Evolutionary conservation across 352 stramenopile species (phyloP), one percentile per base, ranked within the genome.

Genomic region (Phytophthora aleatoria): DNA sequence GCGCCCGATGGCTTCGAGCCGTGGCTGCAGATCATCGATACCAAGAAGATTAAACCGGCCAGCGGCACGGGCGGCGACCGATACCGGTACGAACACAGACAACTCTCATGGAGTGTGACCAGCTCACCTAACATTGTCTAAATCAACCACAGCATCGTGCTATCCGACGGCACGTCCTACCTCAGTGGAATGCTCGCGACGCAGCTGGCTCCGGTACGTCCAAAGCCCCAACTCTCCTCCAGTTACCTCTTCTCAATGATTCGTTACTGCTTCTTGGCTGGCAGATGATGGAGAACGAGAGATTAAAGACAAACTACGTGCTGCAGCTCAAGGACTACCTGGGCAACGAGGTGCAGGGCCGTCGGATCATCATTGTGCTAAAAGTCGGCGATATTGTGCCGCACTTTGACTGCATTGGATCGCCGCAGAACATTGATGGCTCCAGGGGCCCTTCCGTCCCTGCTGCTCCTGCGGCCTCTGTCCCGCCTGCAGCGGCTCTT

Each of bases 181-280:
- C 93, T 95, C 59, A 95, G 87, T 63, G 87, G 87, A 53, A 95
- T 95, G 87, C 74, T 95, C 20, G 87, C 87, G 11, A 93, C 85
- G 41, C 87, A 95, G 65, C 59, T 95, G 36, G 83, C 84, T 12
- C 74, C 82, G 47, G 87, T 95, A 75, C 41, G 74, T 73, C 36
- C 3, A 44, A n/a, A 33, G 7, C 39, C 33, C n/a, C 12, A 16
- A 11, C 20, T 30, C 41, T 27, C n/a, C 15, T 39, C 6, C 36
- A 12, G 3, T 15, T 44, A 36, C 8, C 16, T 20, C 6, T 24
- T 28, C 36, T 10, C 47, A 20, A n/a, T 64, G 42, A 57, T 12
- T 11, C 5, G 12, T 10, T 47, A 10, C 12, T 24, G 15, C 44
- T 55, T 44, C 13, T 28, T 57, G 2, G 26, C 7, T 43, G 20